phyloP scores from a whole-genome alignment of 345 rosid genomes.

The Geranium brycei region DNA sequence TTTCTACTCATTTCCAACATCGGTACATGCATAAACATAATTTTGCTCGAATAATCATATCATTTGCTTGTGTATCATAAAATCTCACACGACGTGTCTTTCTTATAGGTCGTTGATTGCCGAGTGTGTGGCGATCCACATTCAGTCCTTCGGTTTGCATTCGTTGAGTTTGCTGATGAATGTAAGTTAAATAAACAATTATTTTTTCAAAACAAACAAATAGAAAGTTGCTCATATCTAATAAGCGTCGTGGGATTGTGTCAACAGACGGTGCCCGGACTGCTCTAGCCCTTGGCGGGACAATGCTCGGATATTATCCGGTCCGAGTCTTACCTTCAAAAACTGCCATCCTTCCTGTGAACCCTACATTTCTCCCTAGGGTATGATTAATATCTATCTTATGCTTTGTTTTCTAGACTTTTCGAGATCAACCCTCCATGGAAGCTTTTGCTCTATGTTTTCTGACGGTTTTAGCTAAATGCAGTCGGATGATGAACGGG shows the following conservation, averaged over 20 bases:
- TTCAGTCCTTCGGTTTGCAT: constrained; percentile 92
- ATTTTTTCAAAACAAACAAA: background rate
- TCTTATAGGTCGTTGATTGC: constrained; percentile 80
- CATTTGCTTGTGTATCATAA: no score
- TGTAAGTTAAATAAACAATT: constrained; percentile 28
- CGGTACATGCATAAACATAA: no score
- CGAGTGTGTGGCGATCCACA: constrained; percentile 91
- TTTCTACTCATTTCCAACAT: no score
- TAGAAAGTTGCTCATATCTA: background rate
- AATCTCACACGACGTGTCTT: constrained; percentile 5
- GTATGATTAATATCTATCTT: constrained; percentile 22
- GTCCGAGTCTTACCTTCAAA: constrained; percentile 84
- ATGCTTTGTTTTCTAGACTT: background rate
- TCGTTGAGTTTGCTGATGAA: constrained; percentile 81
- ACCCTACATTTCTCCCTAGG: constrained; percentile 85
- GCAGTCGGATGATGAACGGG: constrained; percentile 94
- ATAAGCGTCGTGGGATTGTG: constrained; percentile 6
- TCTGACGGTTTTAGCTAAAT: constrained; percentile 11
- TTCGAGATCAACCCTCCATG: background rate
- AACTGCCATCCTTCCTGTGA: constrained; percentile 93
- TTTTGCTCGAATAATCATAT: no score
- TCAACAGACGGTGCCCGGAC: constrained; percentile 58
- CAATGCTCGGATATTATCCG: constrained; percentile 77
- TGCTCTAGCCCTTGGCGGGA: constrained; percentile 71
- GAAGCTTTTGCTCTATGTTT: background rate